phyloP scores from a whole-genome alignment of 2,329 filamentous ascomycete species.

The Fusarium sp. region DNA sequence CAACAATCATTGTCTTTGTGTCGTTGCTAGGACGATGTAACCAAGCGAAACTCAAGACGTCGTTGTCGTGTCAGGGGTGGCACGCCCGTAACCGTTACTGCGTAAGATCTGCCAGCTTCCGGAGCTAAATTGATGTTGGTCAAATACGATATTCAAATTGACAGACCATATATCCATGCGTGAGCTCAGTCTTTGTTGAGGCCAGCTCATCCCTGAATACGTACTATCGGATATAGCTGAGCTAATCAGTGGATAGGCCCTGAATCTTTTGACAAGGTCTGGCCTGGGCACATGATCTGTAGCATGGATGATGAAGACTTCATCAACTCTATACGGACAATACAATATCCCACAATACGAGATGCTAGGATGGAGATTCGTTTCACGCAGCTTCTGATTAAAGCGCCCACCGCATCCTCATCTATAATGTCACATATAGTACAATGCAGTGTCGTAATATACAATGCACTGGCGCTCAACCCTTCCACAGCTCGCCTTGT shows the following conservation, averaged over 20 bases:
- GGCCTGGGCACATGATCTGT: not conserved
- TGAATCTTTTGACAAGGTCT: no score
- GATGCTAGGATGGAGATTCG: constrained; percentile 3
- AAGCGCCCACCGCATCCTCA: constrained; percentile 31
- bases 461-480: constrained; percentile 43
- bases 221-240: not conserved
- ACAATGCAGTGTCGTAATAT: constrained; percentile 49
- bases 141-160: not conserved
- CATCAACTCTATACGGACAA: not conserved
- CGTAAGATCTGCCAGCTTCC: not conserved
- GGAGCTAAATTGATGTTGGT: not conserved
- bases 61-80: constrained; percentile 2
- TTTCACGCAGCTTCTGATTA: constrained; percentile 26
- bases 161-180: not conserved
- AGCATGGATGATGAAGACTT: not conserved
- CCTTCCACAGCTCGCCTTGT: constrained; percentile 19
- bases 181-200: not conserved
- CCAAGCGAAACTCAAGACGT: constrained; percentile 9
- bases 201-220: not conserved
- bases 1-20: not conserved
- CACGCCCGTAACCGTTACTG: not conserved
- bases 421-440: constrained; percentile 51
- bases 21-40: constrained; percentile 12
- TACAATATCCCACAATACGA: not conserved
- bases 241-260: not conserved